A percentile compares a stretch with the other conserved stretches of the same genome.
These are phyloP conservation scores for Wickerhamiella australiensis DNA, from an alignment of 805 yeast genomes.

Conservation along the genomic window DNA sequence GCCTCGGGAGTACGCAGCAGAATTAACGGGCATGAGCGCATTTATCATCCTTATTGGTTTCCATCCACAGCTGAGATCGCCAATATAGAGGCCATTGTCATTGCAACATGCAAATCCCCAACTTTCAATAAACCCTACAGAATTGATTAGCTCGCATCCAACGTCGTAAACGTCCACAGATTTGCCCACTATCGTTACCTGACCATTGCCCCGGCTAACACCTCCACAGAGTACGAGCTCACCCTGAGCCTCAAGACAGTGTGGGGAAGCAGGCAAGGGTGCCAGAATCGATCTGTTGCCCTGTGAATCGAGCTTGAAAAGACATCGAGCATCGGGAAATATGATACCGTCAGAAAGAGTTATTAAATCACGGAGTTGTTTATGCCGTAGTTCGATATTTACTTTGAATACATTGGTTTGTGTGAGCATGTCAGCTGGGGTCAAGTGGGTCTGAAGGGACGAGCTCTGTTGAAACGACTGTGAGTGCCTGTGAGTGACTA, in stretches of 20 bases:
- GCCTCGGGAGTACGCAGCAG: constrained; percentile 54
- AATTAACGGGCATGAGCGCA: constrained; percentile 60
- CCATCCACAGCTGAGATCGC: constrained; percentile 25
- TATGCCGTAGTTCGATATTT: constrained; percentile 36
- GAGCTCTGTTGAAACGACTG: no score
- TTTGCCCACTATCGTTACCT: not conserved
- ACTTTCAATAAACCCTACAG: constrained; percentile 34
- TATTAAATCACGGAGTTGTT: constrained; percentile 74
- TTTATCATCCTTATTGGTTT: constrained; percentile 27
- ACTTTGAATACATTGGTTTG: not conserved
- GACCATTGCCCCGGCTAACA: not conserved
- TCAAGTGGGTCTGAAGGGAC: no score
- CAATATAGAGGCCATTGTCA: constrained; percentile 56
- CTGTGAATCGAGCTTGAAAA: constrained; percentile 36
- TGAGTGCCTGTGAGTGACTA: no score
- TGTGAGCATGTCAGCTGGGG: not conserved
- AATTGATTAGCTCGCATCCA: constrained; percentile 76
- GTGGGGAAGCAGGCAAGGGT: not conserved
- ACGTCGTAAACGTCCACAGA: not conserved
- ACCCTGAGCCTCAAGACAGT: not conserved
- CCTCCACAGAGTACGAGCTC: constrained; percentile 1
- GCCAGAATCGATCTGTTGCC: not conserved
- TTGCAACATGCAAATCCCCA: constrained; percentile 69
- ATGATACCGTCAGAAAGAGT: constrained; percentile 33
- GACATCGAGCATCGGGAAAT: constrained; percentile 46